A percentile compares a stretch with the other conserved stretches of the same genome.
These are phyloP conservation scores for Erigeron philadelphicus DNA, from an alignment of 140 eudicot species.

Conservation along the genomic window DNA sequence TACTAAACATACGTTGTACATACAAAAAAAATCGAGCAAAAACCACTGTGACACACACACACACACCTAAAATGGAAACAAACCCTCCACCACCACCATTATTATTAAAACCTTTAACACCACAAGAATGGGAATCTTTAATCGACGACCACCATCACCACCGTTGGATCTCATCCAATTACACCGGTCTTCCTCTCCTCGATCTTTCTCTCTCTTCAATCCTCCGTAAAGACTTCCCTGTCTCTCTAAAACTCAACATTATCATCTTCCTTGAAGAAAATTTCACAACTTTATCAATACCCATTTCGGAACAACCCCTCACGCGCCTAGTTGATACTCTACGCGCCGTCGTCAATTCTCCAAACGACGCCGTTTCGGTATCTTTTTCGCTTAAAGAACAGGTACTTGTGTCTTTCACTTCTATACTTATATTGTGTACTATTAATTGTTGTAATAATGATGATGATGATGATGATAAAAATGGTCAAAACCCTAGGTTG, in stretches of 20 bases:
- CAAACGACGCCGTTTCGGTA: slow-evolving; percentile 48
- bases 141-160: slow-evolving; percentile 77
- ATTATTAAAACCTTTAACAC: slow-evolving; percentile 53
- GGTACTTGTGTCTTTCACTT: slow-evolving; percentile 53
- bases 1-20: no score
- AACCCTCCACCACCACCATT: slow-evolving; percentile 32
- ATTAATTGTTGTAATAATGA: slow-evolving; percentile 9
- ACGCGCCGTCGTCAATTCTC: slow-evolving; percentile 52
- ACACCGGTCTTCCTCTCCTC: slow-evolving; percentile 45
- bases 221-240: slow-evolving; percentile 61
- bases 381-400: slow-evolving; percentile 63
- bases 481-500: slow-evolving; percentile 22
- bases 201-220: slow-evolving; percentile 65
- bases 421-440: slow-evolving; percentile 34
- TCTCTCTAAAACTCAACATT: slow-evolving; percentile 55
- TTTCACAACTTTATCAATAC: slow-evolving; percentile 16
- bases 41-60: slow-evolving; percentile 9
- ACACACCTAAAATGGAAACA: slow-evolving; percentile 31
- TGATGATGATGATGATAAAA: background rate
- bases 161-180: slow-evolving; percentile 38
- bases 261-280: slow-evolving; percentile 62
- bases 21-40: slow-evolving; percentile 2
- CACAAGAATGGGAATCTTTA: slow-evolving; percentile 72
- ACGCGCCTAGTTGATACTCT: slow-evolving; percentile 52
- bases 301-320: slow-evolving; percentile 22